phyloP scores from a whole-genome alignment of 768 basidiomycete species.

The Mycena venus region DNA sequence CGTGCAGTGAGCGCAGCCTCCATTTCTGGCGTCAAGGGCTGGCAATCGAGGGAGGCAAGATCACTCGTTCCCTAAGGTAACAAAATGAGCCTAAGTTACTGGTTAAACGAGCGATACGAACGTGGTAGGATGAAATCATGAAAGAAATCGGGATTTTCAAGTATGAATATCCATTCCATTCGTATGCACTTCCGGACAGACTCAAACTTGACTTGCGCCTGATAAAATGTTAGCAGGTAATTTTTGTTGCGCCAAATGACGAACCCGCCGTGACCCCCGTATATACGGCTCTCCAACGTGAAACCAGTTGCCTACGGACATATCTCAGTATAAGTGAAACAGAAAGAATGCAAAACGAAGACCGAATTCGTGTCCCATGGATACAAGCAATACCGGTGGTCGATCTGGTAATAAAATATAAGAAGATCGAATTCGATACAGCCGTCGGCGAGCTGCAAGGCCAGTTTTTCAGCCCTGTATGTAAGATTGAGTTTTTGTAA shows the following conservation, averaged over 20 bases:
- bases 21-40: conserved; percentile 15
- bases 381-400: conserved; percentile 16
- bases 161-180: conserved; percentile 30
- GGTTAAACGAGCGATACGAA: conserved; percentile 8
- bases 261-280: not conserved
- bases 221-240: conserved; percentile 1
- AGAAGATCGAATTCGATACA: conserved; percentile 23
- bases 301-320: conserved; percentile 9
- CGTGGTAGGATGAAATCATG: conserved; percentile 9
- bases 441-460: conserved; percentile 22
- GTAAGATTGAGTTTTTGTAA: not conserved
- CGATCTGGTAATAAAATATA: conserved; percentile 17
- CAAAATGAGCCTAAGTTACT: not conserved
- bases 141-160: not conserved
- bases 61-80: conserved; percentile 14
- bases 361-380: not conserved
- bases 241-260: not conserved
- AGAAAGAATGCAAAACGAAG: not conserved
- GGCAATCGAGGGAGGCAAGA: conserved; percentile 6
- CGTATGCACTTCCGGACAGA: conserved; percentile 16
- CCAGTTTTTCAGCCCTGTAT: conserved; percentile 20
- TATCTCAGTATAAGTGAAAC: not conserved
- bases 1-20: conserved; percentile 14
- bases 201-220: not conserved
- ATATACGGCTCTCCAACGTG: not conserved